These are phyloP conservation scores for Bryoglossum gracile DNA, from an alignment of 495 filamentous ascomycete species.

Conservation along the genomic window DNA sequence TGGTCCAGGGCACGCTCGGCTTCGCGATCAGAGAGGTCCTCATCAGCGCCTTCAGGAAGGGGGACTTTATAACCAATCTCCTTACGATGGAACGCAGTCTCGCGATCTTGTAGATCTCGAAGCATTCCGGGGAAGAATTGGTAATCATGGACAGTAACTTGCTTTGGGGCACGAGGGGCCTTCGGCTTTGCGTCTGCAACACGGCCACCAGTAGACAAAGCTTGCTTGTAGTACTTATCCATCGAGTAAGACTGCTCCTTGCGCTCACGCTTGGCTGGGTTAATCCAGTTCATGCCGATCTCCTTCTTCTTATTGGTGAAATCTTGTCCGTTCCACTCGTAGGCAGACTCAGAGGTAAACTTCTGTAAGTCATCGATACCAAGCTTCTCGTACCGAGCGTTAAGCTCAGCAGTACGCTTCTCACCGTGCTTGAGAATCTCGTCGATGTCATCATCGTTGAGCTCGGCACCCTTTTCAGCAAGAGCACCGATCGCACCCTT, in stretches of 20 bases:
- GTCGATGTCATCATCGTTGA: conserved; percentile 86
- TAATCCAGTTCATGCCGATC: conserved; percentile 94
- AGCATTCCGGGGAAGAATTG: conserved; percentile 88
- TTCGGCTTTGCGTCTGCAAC: conserved; percentile 88
- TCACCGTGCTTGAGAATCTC: conserved; percentile 80
- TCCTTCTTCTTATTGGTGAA: conserved; percentile 92
- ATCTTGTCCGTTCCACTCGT: conserved; percentile 97
- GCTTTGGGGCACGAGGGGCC: conserved; percentile 91
- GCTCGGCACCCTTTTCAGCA: conserved; percentile 50
- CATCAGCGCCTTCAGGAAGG: conserved; percentile 75
- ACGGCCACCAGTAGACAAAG: conserved; percentile 75
- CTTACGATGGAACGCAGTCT: conserved; percentile 93
- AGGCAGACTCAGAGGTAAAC: conserved; percentile 94
- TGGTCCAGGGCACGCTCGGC: conserved; percentile 85
- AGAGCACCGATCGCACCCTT: conserved; percentile 52
- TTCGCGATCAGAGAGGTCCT: conserved; percentile 73
- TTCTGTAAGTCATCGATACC: conserved; percentile 97
- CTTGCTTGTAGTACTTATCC: conserved; percentile 96
- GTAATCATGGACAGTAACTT: conserved; percentile 87
- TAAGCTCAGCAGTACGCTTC: conserved; percentile 79
- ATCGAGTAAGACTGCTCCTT: conserved; percentile 98
- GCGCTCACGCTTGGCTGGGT: conserved; percentile 94
- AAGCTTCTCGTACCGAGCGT: conserved; percentile 92
- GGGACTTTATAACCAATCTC: conserved; percentile 91
- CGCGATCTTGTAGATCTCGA: conserved; percentile 85